Evolutionary conservation across 257 asterid species (phyloP), one percentile per base, ranked within the genome.

Genomic region (Knoxia roxburghii): DNA sequence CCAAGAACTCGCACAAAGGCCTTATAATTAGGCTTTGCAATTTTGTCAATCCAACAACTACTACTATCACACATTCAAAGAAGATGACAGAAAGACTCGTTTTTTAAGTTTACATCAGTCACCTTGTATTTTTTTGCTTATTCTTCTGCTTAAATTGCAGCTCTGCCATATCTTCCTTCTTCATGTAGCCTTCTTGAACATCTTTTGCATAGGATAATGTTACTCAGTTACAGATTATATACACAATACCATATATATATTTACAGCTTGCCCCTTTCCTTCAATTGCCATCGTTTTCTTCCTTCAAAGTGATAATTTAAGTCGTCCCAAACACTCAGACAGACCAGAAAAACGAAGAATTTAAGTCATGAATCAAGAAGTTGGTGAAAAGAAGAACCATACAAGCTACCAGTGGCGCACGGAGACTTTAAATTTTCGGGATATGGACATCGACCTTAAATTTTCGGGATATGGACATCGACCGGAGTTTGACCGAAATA

Each of bases 51-150:
- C 58, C 51, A 64, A 30, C 40, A 41, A 26, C n/a, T n/a, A n/a
- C n/a, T n/a, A n/a, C n/a, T n/a, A n/a, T n/a, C n/a, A n/a, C n/a
- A n/a, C n/a, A n/a, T n/a, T n/a, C n/a, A n/a, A n/a, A n/a, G n/a
- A n/a, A n/a, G n/a, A n/a, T n/a, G 32, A 63, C 54, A 66, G 58
- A 54, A 56, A 72, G 72, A 48, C 62, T 21, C 49, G n/a, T n/a
- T 29, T 37, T 18, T 39, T 46, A 72, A 49, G 29, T 65, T 65
- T 65, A 56, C 43, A 49, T 61, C 68, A 18, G 60, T 40, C 75
- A 35, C 29, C 55, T 33, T 61, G 63, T 54, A 48, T 50, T 61
- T 69, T 49, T n/a, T n/a, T 9, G 23, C 61, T 72, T 72, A 45
- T 54, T 7, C 52, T 37, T 37, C 9, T 37, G 45, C 69, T 62